These are phyloP conservation scores for Hymenoscyphus fraxineus DNA, from an alignment of 2,329 filamentous ascomycete genomes.

Conservation along the genomic window DNA sequence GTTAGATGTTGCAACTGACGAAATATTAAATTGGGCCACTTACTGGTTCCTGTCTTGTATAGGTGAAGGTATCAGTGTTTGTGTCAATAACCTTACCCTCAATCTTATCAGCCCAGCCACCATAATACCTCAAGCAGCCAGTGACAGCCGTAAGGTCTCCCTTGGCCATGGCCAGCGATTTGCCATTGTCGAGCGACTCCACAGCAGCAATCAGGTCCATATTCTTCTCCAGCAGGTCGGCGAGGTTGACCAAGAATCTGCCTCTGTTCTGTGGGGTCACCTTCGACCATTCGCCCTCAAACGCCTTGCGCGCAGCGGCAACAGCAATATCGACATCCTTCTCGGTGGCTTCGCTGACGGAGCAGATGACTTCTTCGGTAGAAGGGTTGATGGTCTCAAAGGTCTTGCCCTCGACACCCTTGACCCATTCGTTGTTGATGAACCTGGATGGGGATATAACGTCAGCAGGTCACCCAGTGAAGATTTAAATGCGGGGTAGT, in stretches of 20 bases:
- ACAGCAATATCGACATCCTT: slow-evolving; percentile 83
- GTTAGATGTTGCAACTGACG: background rate
- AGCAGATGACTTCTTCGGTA: slow-evolving; percentile 79
- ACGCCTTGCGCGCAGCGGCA: slow-evolving; percentile 78
- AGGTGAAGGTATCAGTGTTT: slow-evolving; percentile 60
- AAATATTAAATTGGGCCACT: slow-evolving; percentile 37
- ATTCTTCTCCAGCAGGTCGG: slow-evolving; percentile 77
- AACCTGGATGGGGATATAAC: slow-evolving; percentile 36
- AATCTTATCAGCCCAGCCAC: slow-evolving; percentile 70
- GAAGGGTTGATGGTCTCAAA: slow-evolving; percentile 90
- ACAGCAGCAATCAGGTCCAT: slow-evolving; percentile 71
- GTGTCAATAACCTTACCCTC: slow-evolving; percentile 67
- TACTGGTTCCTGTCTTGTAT: slow-evolving; percentile 62
- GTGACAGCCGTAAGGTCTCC: slow-evolving; percentile 67
- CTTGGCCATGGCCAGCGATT: slow-evolving; percentile 72
- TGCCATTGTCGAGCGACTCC: slow-evolving; percentile 86
- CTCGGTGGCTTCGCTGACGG: slow-evolving; percentile 80
- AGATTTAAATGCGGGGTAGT: slow-evolving; percentile 17
- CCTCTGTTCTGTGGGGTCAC: slow-evolving; percentile 69
- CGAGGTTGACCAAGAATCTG: slow-evolving; percentile 68
- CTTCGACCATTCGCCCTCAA: slow-evolving; percentile 68
- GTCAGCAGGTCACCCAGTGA: background rate
- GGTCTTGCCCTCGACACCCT: slow-evolving; percentile 78
- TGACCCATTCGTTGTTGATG: slow-evolving; percentile 91
- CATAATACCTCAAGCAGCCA: slow-evolving; percentile 77